Evolutionary conservation across 106 monocot genomes (phyloP).

Genomic region (Iris macrosiphon): DNA sequence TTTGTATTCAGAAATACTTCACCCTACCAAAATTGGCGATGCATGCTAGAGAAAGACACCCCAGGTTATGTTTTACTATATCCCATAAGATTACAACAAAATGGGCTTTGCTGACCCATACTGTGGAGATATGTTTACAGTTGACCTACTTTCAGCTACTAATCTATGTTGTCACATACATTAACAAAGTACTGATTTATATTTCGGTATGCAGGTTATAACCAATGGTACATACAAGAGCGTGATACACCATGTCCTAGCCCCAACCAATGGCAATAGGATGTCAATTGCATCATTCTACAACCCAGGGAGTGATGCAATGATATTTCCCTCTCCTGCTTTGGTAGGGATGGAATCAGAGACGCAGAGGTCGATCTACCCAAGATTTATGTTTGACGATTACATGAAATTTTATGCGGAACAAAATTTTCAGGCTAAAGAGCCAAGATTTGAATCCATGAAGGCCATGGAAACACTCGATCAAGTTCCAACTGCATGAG

Average conservation of each 20-base stretch:
- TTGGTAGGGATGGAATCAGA: slow-evolving; percentile 16
- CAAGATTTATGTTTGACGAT: slow-evolving; percentile 54
- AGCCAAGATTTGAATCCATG: slow-evolving; percentile 70
- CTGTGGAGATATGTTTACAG: too few species aligned
- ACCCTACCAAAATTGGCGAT: too few species aligned
- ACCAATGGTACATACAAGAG: slow-evolving; percentile 80
- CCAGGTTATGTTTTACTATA: too few species aligned
- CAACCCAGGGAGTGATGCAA: slow-evolving; percentile 69
- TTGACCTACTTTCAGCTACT: too few species aligned
- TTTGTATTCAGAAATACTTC: too few species aligned
- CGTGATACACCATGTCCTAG: slow-evolving; percentile 61
- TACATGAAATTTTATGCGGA: slow-evolving; percentile 72
- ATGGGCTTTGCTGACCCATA: too few species aligned
- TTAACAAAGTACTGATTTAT: too few species aligned
- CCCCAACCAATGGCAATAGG: slow-evolving; percentile 45
- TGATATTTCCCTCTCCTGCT: slow-evolving; percentile 51
- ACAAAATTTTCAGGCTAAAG: slow-evolving; percentile 74
- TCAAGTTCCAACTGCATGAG: too few species aligned
- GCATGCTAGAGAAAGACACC: too few species aligned
- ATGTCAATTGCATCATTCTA: slow-evolving; percentile 91
- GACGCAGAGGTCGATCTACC: slow-evolving; percentile 11
- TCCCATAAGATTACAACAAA: too few species aligned
- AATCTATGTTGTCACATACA: too few species aligned
- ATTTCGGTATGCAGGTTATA: slow-evolving; percentile 42
- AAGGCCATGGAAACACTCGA: slow-evolving; percentile 12